Base-by-base conservation (phyloP, 2,329 filamentous ascomycete genomes). In the Fusarium verticillioides region DNA sequence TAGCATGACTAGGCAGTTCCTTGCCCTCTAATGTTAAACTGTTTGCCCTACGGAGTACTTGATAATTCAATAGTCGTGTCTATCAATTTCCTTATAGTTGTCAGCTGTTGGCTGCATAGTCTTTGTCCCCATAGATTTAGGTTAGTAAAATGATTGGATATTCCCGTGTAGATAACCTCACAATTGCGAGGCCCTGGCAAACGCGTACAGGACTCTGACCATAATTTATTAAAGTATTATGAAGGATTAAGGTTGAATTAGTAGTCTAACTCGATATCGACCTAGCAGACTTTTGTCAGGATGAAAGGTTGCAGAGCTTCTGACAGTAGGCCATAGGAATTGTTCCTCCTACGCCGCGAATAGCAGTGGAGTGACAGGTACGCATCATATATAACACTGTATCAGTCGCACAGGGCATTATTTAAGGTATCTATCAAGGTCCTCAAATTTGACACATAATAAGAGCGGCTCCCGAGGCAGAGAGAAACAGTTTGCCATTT, bases 391-490 rank as follows among this genome's bases (percentile, higher is more conserved):
- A 28, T 7, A 59, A 40, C 63, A 66, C 49, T 43, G 67, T 69
- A 74, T 73, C 23, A 60, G 60, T 53, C 9, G 15, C 32, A 56
- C 57, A 65, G 58, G 66, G 46, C 39, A 43, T 34, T 18, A 43
- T 30, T 13, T 62, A 43, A 43, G n/a, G 9, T 43, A 49, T 44
- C 72, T 69, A 74, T 74, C 72, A 74, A 70, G 72, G 72, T 74
- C 16, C 62, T 42, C 40, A 28, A 37, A n/a, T 19, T 26, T 64
- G 52, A 13, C 52, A 63, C 42, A 60, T 70, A 71, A 63, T 59
- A 64, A 72, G 47, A 59, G 36, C 40, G 30, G 39, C n/a, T 19
- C 56, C 47, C 59, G 23, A 39, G 39, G 21, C 23, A 18, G 18
- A 36, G 26, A 26, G 37, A 62, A 72, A 32, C 21, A 42, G 26